Evolutionary conservation across 768 basidiomycete species (phyloP).

Genomic region (Strobilomyces dryophilus): DNA sequence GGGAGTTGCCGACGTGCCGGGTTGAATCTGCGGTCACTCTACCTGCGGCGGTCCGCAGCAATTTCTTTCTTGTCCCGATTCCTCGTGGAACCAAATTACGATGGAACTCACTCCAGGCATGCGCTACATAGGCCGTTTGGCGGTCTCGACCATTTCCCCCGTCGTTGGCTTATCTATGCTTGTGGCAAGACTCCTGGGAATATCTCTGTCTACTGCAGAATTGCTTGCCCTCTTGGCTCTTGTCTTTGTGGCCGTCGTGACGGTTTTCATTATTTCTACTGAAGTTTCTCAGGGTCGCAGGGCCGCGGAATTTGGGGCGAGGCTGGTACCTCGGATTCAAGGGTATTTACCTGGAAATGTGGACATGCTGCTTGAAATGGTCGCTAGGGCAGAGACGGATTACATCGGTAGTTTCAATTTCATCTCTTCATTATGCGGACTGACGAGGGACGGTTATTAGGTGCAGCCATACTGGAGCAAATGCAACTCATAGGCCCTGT

Average conservation of each 20-base stretch:
- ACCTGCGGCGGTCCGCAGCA: not conserved
- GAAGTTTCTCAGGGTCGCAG: slow-evolving; percentile 10
- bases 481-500: slow-evolving; percentile 22
- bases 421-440: not conserved
- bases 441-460: slow-evolving; percentile 14
- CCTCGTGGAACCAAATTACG: not conserved
- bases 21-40: too few relatives aligned
- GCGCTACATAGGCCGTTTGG: slow-evolving; percentile 14
- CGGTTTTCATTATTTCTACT: not conserved
- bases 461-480: slow-evolving; percentile 21
- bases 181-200: slow-evolving; percentile 10
- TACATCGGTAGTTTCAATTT: slow-evolving; percentile 31
- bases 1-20: too few relatives aligned
- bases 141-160: slow-evolving; percentile 12
- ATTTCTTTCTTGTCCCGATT: not conserved
- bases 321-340: slow-evolving; percentile 26
- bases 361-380: slow-evolving; percentile 28
- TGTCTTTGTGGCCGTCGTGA: slow-evolving; percentile 1
- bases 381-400: slow-evolving; percentile 22
- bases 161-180: slow-evolving; percentile 13
- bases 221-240: slow-evolving; percentile 4
- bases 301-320: slow-evolving; percentile 25
- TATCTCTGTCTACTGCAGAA: slow-evolving; percentile 5
- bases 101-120: slow-evolving; percentile 25
- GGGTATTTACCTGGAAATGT: slow-evolving; percentile 33